Evolutionary conservation across 2,329 filamentous ascomycete genomes (phyloP).

Genomic region (Parafenestella ontariensis): DNA sequence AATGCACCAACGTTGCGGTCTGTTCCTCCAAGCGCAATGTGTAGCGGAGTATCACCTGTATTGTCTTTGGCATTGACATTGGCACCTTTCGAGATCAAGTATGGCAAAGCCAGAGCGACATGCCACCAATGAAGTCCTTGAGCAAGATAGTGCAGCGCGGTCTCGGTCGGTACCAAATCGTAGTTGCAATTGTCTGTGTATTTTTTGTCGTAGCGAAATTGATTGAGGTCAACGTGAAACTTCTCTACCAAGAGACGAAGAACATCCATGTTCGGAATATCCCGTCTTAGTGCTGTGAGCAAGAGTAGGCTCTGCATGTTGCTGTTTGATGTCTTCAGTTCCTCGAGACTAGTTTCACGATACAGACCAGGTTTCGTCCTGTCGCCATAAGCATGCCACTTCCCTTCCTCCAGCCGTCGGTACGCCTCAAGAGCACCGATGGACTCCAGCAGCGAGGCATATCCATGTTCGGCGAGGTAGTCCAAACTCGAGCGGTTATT

Average conservation of each 20-base stretch:
- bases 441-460: background rate
- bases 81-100: conserved; percentile 15
- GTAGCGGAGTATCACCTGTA: conserved; percentile 34
- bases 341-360: background rate
- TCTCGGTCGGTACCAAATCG: background rate
- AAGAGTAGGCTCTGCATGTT: background rate
- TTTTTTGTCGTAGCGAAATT: background rate
- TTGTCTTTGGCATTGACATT: conserved; percentile 20
- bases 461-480: background rate
- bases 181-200: background rate
- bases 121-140: conserved; percentile 22
- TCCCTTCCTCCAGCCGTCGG: background rate
- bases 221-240: conserved; percentile 14
- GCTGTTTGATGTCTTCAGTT: background rate
- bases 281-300: background rate
- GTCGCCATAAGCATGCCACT: background rate
- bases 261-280: conserved; percentile 22
- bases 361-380: background rate
- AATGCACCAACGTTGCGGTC: background rate
- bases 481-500: background rate
- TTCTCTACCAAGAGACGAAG: conserved; percentile 23
- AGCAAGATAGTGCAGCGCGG: conserved; percentile 7
- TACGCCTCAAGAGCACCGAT: background rate
- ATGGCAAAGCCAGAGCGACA: conserved; percentile 17
- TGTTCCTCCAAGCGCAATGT: conserved; percentile 14